Base-by-base conservation (phyloP, 1,139 yeast species). In the Debaryomycetaceae sp. region DNA sequence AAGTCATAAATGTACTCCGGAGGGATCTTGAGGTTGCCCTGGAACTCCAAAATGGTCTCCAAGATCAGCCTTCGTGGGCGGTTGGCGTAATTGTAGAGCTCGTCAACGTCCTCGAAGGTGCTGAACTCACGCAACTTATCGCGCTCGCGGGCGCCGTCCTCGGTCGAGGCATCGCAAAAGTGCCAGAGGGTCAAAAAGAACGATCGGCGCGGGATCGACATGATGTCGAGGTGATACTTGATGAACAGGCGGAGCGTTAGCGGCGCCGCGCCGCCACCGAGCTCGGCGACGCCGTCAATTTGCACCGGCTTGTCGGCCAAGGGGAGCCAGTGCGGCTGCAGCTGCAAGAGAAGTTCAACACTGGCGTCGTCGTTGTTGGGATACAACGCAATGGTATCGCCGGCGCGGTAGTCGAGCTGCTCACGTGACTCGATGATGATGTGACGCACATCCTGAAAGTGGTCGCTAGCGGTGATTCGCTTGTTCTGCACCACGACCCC, bases 391-490 rank as follows among this genome's bases (percentile, higher is more conserved):
- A 82, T 58, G 0, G 93, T 78, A 46, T 91, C 97, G 3, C 97
- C 98, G 0, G 95, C 89, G 2, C 48, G 39, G 46, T 75, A 84
- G 1, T 47, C 35, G 4, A 70, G 38, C 9, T 29, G 44, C 19
- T 8, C 23, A 2, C 25, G 16, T 15, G 48, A 44, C 3, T 57
- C 47, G 4, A 88, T 59, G 0, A 57, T 53, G 11, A 89, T 52
- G 36, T 74, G 78, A 24, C 96, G 67, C 1, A 91, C 95, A 49
- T 93, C 98, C 53, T 91, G 97, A 56, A 85, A 88, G 58, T 93
- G 97, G 34, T 75, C 80, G 0, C 43, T 37, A 0, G 74, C 54
- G 0, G 96, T 89, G 10, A 89, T 58, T 35, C 96, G 58, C 1
- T 54, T 42, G 47, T 85, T 85, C 3, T 40, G 32, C 0, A 43